Base-by-base conservation (phyloP, 164 flowering plant species). In the Litsea cubeba region DNA sequence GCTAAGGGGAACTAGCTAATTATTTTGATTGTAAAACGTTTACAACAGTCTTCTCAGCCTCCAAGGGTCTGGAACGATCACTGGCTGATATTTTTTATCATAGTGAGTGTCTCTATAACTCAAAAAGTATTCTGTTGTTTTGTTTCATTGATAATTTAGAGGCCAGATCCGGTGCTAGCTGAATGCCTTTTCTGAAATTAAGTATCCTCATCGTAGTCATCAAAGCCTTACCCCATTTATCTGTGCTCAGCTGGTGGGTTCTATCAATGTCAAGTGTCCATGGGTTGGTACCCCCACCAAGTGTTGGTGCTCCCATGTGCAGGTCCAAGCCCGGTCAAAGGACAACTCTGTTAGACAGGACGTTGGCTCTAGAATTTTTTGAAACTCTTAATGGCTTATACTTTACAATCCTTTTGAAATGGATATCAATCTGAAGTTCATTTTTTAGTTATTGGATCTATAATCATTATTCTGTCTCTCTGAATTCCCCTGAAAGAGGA, bases 11-110 rank as follows among this genome's bases (percentile, higher is more conserved):
- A 75, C 64, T 51, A 68, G 26, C 23, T 71, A 18, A 20, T 71
- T 64, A 12, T 71, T 65, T 70, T 63, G 40, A 5, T 54, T 46
- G 22, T 28, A 23, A 23, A 35, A 35, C 40, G 6, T 35, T 24
- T 58, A 25, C 50, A 35, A 35, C 83, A 90, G 94, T 88, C 2
- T 75, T 84, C 20, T 90, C 91, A 60, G 90, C 88, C 69, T 82
- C 91, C 49, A 69, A 70, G 23, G 85, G 84, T 64, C 75, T 88
- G 35, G 79, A 77, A 65, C 84, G 81, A 64, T 82, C 88, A 70
- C 23, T 90, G 71, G 64, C 81, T 25, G 83, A 81, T 23, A 70
- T 85, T 28, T 32, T 82, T 64, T 1, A 63, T 35, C 72, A 69
- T 23, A 74, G 91, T 87, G 80, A 83, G 68, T 2, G 20, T 72